These are phyloP conservation scores for Pseudopediastrum boryanum DNA, from an alignment of 139 green algal genomes.

Conservation along the genomic window DNA sequence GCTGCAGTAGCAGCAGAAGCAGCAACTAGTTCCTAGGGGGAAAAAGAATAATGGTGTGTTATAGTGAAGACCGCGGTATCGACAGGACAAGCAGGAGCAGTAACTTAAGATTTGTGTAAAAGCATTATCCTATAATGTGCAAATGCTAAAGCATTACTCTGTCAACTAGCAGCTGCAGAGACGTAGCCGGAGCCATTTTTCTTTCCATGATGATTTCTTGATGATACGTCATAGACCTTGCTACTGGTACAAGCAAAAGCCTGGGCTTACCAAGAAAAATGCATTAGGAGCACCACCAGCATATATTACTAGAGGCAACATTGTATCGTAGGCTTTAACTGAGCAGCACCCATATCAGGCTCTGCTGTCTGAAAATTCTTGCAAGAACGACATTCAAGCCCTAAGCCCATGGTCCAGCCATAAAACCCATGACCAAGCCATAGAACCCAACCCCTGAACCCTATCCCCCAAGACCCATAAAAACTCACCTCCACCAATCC, in stretches of 20 bases:
- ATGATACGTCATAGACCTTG: too few relatives aligned
- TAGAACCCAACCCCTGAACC: neutral
- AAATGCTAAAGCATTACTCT: too few relatives aligned
- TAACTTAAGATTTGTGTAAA: too few relatives aligned
- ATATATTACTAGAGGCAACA: too few relatives aligned
- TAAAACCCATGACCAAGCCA: neutral
- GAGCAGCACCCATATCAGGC: neutral
- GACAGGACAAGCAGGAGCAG: neutral
- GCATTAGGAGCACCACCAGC: too few relatives aligned
- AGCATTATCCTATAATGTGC: too few relatives aligned
- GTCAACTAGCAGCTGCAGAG: too few relatives aligned
- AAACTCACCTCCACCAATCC: constrained; percentile 33
- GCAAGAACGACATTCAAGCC: neutral
- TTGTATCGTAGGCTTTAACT: neutral
- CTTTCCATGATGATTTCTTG: too few relatives aligned
- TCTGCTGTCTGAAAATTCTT: neutral
- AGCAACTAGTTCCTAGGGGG: neutral
- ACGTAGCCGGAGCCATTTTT: too few relatives aligned
- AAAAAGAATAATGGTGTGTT: neutral
- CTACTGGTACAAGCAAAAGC: too few relatives aligned
- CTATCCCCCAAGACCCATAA: too few relatives aligned
- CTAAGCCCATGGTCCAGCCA: neutral
- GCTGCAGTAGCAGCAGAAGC: neutral
- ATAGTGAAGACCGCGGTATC: neutral
- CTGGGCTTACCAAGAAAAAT: too few relatives aligned